Evolutionary conservation across 257 asterid species (phyloP).

Genomic region (Leptodermis oblonga): DNA sequence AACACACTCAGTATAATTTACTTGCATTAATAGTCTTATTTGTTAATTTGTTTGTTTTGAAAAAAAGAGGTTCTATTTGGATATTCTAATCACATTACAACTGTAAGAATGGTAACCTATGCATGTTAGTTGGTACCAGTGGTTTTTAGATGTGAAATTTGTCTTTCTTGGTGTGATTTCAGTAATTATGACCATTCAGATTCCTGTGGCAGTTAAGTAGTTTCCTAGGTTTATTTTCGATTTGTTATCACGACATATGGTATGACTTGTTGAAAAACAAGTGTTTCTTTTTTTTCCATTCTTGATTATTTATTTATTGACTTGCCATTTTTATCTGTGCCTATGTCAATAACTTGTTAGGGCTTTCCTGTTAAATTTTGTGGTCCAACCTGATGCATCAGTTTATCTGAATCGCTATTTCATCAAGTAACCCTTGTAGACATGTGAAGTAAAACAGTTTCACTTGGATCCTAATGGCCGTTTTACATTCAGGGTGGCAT

Average conservation of each 20-base stretch:
- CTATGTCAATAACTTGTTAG: neutral
- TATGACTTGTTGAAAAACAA: neutral
- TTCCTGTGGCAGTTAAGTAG: neutral
- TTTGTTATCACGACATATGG: neutral
- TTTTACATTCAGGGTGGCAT: slow-evolving; percentile 86
- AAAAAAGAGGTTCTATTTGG: neutral
- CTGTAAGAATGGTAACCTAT: neutral
- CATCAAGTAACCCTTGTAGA: neutral
- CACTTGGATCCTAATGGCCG: neutral
- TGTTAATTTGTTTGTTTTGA: neutral
- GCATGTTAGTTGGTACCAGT: neutral
- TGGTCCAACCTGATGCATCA: neutral
- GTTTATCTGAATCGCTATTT: neutral
- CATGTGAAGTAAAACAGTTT: neutral
- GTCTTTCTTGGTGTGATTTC: neutral
- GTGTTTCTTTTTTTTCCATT: neutral
- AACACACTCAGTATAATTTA: neutral
- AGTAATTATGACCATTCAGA: neutral
- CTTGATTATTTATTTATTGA: neutral
- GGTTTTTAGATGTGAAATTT: neutral
- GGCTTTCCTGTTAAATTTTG: neutral
- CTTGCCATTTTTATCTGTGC: neutral
- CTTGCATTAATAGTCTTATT: neutral
- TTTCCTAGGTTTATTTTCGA: neutral
- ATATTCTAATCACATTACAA: neutral